A percentile compares a stretch with the other conserved stretches of the same genome.
Conservation (phyloP, 495 filamentous ascomycete species). For the Tuber indicum region DNA sequence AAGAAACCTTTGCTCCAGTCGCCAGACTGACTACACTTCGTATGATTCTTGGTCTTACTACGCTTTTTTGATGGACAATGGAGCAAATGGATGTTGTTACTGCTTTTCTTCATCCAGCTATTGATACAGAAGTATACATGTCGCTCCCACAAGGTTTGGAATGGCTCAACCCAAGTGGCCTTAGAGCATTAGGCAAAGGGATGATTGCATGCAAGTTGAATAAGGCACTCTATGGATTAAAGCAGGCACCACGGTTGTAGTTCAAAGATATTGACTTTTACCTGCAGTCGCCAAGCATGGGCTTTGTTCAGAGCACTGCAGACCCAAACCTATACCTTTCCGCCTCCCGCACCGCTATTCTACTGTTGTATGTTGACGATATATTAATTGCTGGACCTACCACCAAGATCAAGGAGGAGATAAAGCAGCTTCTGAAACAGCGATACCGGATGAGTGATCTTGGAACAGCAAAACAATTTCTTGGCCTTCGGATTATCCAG, state of each 20-base stretch:
- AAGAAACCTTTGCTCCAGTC: too few relatives aligned
- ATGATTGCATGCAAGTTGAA: too few relatives aligned
- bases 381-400: too few relatives aligned
- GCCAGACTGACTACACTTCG: neutral
- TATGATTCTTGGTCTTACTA: neutral
- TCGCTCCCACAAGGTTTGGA: neutral
- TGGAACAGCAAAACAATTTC: too few relatives aligned
- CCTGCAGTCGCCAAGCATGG: neutral
- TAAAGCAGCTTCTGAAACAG: too few relatives aligned
- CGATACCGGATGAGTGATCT: too few relatives aligned
- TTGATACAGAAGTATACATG: conserved; percentile 9
- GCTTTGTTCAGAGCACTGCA: neutral
- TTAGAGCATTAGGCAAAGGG: too few relatives aligned
- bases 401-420: too few relatives aligned
- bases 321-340: neutral
- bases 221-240: neutral
- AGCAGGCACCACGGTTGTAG: neutral
- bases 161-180: too few relatives aligned
- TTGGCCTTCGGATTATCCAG: too few relatives aligned
- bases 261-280: conserved; percentile 1
- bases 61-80: neutral
- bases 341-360: too few relatives aligned
- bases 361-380: too few relatives aligned
- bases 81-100: conserved; percentile 19
- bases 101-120: conserved; percentile 10